Conservation (phyloP, 495 filamentous ascomycete genomes). For the Aspergillus cristatus region DNA sequence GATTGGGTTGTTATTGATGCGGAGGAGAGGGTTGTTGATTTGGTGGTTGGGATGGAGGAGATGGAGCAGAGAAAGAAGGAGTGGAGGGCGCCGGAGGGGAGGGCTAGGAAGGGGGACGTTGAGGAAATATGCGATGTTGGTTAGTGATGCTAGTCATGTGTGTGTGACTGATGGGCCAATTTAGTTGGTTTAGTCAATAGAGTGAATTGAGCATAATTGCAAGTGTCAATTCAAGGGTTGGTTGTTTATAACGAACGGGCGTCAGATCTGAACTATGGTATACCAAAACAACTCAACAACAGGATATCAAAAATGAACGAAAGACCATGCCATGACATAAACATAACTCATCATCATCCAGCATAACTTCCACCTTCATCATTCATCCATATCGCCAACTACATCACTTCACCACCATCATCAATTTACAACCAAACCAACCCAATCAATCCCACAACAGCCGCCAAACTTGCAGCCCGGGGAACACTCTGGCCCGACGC, state of each 20-base stretch:
- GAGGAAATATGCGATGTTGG: conserved; percentile 62
- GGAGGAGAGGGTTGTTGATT: conserved; percentile 34
- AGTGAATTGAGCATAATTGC: no score
- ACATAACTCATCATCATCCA: no score
- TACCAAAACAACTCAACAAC: no score
- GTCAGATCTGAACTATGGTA: no score
- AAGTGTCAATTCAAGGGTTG: no score
- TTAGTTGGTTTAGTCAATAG: background rate
- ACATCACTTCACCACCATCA: no score
- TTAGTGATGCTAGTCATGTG: conserved; percentile 12
- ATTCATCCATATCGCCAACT: no score
- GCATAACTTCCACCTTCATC: no score
- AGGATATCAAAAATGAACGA: no score
- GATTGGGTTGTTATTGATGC: conserved; percentile 42
- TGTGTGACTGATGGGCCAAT: conserved; percentile 12
- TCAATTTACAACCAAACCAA: conserved; percentile 23
- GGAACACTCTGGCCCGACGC: conserved; percentile 9
- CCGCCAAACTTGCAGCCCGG: conserved; percentile 11
- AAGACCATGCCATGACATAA: no score
- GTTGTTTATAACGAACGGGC: no score
- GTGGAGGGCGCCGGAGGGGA: conserved; percentile 28
- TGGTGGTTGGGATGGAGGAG: conserved; percentile 41
- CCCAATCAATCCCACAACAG: conserved; percentile 16
- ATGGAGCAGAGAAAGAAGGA: conserved; percentile 52
- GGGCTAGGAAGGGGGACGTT: conserved; percentile 59